These are phyloP conservation scores for Stygiomarasmius scandens DNA, from an alignment of 1,284 basidiomycete genomes.

Conservation along the genomic window DNA sequence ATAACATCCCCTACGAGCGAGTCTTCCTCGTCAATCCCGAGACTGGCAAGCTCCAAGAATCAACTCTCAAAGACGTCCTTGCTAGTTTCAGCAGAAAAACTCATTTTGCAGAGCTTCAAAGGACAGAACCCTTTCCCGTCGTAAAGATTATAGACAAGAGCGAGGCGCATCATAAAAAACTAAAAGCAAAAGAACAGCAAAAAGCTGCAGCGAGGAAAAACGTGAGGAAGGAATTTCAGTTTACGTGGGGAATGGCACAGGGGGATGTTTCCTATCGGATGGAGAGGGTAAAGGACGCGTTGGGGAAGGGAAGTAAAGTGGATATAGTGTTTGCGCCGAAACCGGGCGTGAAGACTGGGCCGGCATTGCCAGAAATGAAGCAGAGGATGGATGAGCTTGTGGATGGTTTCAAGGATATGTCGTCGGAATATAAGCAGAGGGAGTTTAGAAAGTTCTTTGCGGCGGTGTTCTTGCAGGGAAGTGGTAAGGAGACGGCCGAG, in stretches of 20 bases:
- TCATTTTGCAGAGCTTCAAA: slow-evolving; percentile 56
- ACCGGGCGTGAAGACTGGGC: slow-evolving; percentile 33
- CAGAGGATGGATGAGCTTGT: slow-evolving; percentile 45
- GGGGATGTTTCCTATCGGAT: slow-evolving; percentile 73
- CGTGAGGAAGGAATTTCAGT: slow-evolving; percentile 70
- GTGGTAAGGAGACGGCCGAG: background rate
- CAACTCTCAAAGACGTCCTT: slow-evolving; percentile 41
- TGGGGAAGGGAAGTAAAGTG: slow-evolving; percentile 64
- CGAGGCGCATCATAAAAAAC: slow-evolving; percentile 36
- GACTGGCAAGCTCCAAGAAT: slow-evolving; percentile 44
- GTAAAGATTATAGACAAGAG: slow-evolving; percentile 52
- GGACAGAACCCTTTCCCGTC: slow-evolving; percentile 45
- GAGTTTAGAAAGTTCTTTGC: slow-evolving; percentile 41
- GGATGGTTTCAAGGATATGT: slow-evolving; percentile 44
- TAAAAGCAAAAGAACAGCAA: slow-evolving; percentile 36
- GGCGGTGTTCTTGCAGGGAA: slow-evolving; percentile 47
- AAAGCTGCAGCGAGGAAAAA: slow-evolving; percentile 35
- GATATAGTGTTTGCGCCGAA: slow-evolving; percentile 60
- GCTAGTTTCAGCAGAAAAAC: slow-evolving; percentile 38
- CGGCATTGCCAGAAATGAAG: slow-evolving; percentile 39
- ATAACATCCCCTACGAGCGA: slow-evolving; percentile 36
- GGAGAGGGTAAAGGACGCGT: slow-evolving; percentile 55
- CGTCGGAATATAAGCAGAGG: slow-evolving; percentile 53
- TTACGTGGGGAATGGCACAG: slow-evolving; percentile 67
- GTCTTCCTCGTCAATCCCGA: slow-evolving; percentile 55